Percentiles rank a stretch among this genome's conserved stretches.
Conservation (phyloP, 2,329 filamentous ascomycete species). For the Nemania sp. region DNA sequence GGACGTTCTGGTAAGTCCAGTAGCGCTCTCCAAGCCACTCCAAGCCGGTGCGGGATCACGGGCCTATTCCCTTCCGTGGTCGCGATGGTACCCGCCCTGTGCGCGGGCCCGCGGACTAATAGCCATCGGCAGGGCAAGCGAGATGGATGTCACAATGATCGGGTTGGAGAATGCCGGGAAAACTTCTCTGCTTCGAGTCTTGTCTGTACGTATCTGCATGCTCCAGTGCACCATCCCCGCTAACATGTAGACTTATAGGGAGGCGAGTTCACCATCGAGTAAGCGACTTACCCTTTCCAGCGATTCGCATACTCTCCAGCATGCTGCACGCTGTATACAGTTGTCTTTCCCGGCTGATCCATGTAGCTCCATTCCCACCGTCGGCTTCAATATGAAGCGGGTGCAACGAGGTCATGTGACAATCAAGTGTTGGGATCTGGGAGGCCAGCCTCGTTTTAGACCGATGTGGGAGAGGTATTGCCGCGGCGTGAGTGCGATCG, state of each 20-base stretch:
- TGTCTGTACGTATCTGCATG: slow-evolving; percentile 72
- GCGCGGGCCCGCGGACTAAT: slow-evolving; percentile 18
- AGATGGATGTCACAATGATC: slow-evolving; percentile 99
- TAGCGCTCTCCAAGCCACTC: slow-evolving; percentile 29
- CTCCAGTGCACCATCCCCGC: slow-evolving; percentile 17
- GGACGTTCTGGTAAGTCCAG: slow-evolving; percentile 86
- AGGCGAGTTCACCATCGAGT: slow-evolving; percentile 98
- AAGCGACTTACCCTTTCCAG: slow-evolving; percentile 52
- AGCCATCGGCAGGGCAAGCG: slow-evolving; percentile 73
- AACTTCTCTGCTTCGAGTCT: slow-evolving; percentile 88
- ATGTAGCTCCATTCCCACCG: slow-evolving; percentile 91
- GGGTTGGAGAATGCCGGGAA: slow-evolving; percentile 98
- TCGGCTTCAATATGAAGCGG: slow-evolving; percentile 98
- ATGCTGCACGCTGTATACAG: slow-evolving; percentile 25
- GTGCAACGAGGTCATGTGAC: slow-evolving; percentile 98
- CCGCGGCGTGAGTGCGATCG: slow-evolving; percentile 93
- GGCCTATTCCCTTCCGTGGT: slow-evolving; percentile 30
- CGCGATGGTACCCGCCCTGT: slow-evolving; percentile 28
- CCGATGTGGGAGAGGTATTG: slow-evolving; percentile 99
- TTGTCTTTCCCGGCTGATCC: slow-evolving; percentile 42
- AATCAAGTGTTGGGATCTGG: slow-evolving; percentile 98
- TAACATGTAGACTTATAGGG: slow-evolving; percentile 61
- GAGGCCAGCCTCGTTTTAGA: slow-evolving; percentile 93
- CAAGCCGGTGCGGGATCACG: slow-evolving; percentile 36
- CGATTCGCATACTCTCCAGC: slow-evolving; percentile 6